Evolutionary conservation across 2,329 filamentous ascomycete genomes (phyloP).

Genomic region (Trichophyton benhamiae): DNA sequence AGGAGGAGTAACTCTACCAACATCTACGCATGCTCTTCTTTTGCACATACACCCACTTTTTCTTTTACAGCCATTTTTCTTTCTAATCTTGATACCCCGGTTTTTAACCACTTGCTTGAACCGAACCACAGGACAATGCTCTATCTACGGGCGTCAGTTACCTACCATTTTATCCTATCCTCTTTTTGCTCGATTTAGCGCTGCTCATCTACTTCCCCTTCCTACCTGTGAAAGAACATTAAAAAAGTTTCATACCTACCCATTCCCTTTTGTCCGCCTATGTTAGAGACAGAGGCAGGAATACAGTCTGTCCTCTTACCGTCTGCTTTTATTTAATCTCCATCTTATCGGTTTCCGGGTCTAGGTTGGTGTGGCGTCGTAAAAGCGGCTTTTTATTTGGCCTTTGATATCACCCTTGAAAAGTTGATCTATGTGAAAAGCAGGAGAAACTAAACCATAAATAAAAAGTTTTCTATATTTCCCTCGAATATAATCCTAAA

Average conservation of each 20-base stretch:
- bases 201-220: neutral
- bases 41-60: neutral
- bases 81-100: neutral
- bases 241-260: neutral
- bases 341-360: neutral
- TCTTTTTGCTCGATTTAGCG: neutral
- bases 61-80: neutral
- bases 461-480: neutral
- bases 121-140: neutral
- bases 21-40: neutral
- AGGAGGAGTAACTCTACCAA: conserved; percentile 8
- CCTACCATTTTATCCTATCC: neutral
- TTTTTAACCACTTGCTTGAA: neutral
- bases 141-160: neutral
- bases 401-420: neutral
- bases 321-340: neutral
- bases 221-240: neutral
- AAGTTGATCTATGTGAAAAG: neutral
- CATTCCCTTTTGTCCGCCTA: neutral
- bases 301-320: neutral
- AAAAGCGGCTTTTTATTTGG: neutral
- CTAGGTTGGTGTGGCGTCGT: neutral
- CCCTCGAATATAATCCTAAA: neutral
- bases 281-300: neutral
- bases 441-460: neutral